A percentile compares a stretch with the other conserved stretches of the same genome.
These are phyloP conservation scores for Patellifolia procumbens DNA, from an alignment of 179 eudicot genomes.

Conservation along the genomic window DNA sequence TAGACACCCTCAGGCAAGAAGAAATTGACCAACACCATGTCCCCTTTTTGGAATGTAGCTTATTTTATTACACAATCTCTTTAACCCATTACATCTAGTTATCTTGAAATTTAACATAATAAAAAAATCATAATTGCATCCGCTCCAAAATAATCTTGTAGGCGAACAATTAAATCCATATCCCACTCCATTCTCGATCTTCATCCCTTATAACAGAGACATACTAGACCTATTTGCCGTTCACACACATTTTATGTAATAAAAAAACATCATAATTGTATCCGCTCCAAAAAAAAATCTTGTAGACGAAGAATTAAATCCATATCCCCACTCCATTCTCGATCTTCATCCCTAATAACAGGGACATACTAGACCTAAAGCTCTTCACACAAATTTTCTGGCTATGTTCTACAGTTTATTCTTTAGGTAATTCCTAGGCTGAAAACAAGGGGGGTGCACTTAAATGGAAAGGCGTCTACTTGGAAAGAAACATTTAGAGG, in stretches of 20 bases:
- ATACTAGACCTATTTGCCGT: background rate
- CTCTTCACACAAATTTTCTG: background rate
- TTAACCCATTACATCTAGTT: too few relatives aligned
- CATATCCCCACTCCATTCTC: too few relatives aligned
- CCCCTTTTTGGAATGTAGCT: too few relatives aligned
- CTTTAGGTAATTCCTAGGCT: background rate
- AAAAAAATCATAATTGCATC: too few relatives aligned
- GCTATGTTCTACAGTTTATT: background rate
- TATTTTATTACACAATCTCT: too few relatives aligned
- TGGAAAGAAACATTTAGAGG: background rate
- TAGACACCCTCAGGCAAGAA: background rate
- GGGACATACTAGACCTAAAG: background rate
- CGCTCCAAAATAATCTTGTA: too few relatives aligned
- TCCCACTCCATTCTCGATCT: background rate
- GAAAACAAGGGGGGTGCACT: background rate
- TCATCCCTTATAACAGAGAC: background rate
- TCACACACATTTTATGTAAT: background rate
- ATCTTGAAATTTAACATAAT: too few relatives aligned
- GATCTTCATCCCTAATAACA: background rate
- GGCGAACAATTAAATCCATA: too few relatives aligned
- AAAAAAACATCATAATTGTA: too few relatives aligned
- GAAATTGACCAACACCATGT: too few relatives aligned
- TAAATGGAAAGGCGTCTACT: background rate
- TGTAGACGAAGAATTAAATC: too few relatives aligned
- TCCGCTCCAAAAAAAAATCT: too few relatives aligned